Conservation (phyloP, 2,329 filamentous ascomycete species). For the Tricladium varicosporioides region DNA sequence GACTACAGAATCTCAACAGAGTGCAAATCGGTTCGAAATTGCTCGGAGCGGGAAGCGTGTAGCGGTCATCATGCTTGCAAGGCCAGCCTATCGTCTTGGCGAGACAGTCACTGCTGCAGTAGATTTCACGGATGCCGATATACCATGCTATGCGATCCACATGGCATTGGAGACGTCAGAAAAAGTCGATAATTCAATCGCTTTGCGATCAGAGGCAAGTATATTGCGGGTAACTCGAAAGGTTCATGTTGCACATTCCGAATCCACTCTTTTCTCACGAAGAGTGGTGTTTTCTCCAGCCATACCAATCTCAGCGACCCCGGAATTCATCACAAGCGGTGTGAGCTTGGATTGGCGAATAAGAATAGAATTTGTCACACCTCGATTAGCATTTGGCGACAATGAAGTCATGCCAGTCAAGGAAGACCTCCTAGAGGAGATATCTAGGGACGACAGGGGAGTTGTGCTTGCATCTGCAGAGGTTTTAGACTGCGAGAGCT, state of each 20-base stretch:
- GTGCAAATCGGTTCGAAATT: conserved; percentile 93
- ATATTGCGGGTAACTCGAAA: conserved; percentile 85
- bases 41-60: conserved; percentile 89
- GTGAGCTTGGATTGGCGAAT: conserved; percentile 87
- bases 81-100: conserved; percentile 84
- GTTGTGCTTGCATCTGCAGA: conserved; percentile 76
- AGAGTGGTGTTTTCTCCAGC: conserved; percentile 78
- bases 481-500: conserved; percentile 79
- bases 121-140: conserved; percentile 74
- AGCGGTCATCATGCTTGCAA: conserved; percentile 82
- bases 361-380: conserved; percentile 88
- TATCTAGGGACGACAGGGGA: conserved; percentile 76
- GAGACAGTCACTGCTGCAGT: conserved; percentile 82
- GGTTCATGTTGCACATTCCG: conserved; percentile 73
- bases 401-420: conserved; percentile 36
- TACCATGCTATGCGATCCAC: conserved; percentile 83
- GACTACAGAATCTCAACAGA: conserved; percentile 66
- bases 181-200: conserved; percentile 74
- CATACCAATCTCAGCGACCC: conserved; percentile 80
- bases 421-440: conserved; percentile 67
- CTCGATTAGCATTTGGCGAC: conserved; percentile 44
- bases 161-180: conserved; percentile 84
- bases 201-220: conserved; percentile 80
- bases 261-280: conserved; percentile 78
- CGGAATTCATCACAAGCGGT: conserved; percentile 88